Evolutionary conservation across 805 yeast genomes (phyloP), one percentile per base, ranked within the genome.

Genomic region (Saccharomyces paradoxus): DNA sequence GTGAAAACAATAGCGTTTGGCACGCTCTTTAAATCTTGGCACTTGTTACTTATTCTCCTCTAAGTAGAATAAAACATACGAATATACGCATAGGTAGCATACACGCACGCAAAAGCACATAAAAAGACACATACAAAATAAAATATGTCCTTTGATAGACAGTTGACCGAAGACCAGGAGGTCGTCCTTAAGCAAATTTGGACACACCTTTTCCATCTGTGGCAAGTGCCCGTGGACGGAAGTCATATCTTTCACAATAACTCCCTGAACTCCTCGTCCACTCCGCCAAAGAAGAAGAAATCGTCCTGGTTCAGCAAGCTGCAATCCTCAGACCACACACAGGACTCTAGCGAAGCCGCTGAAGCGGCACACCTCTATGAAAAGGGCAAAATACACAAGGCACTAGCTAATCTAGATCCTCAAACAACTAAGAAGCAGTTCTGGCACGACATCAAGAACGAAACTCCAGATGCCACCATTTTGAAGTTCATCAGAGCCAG

Each of bases 401-500:
- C 82, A 0, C 66, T 85, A 52, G 73, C 78, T 53, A 79, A 77
- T 49, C 69, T 83, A 56, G 76, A 82, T 26, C 80, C 85, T 0
- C 76, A 75, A 24, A 76, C 75, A 22, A 64, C 83, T 8, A 80
- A 81, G 57, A 68, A 68, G 8, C 77, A 78, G 58, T 76, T 83
- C 65, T 81, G 86, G 85, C 66, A 73, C 44, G 47, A 76, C 83
- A 76, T 64, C 82, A 51, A 83, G 92, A 71, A 79, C 82, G 98
- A 92, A 68, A 77, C 84, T 49, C 87, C 95, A 2, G 99, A 94
- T 70, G 85, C 87, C 62, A 70, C 84, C 60, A 51, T 89, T 30
- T 75, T 91, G 64, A 79, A 96, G 63, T 91, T 86, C 63, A 71
- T 88, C 27, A 78, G 96, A 61, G 97, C 97, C 41, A 83, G 97